A percentile compares a stretch with the other conserved stretches of the same genome.
Conservation (phyloP, 352 stramenopile genomes). For the Phytopythium oedochilum region DNA sequence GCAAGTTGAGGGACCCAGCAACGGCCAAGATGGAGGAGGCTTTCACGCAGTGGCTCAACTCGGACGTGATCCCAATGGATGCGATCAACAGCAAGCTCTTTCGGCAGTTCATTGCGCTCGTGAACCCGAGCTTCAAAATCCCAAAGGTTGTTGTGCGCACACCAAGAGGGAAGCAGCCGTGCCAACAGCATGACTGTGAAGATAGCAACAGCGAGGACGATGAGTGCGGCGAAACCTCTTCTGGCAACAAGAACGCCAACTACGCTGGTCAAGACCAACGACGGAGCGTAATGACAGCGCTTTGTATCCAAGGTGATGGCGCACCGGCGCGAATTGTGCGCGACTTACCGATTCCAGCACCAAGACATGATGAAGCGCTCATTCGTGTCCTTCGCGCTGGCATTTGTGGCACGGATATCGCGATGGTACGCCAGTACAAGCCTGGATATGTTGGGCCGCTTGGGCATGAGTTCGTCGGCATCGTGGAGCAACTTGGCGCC, state of each 20-base stretch:
- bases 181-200: constrained; percentile 12
- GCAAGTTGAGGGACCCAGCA: not conserved
- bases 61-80: constrained; percentile 43
- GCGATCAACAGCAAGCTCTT: constrained; percentile 32
- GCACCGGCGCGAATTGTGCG: constrained; percentile 19
- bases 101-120: constrained; percentile 23
- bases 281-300: constrained; percentile 34
- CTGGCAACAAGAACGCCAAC: not conserved
- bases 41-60: constrained; percentile 36
- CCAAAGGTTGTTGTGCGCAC: constrained; percentile 30
- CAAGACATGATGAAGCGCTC: constrained; percentile 36
- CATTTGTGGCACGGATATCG: constrained; percentile 71
- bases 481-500: constrained; percentile 58
- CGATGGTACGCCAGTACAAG: constrained; percentile 78
- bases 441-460: constrained; percentile 57
- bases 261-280: not conserved
- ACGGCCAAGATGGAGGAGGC: constrained; percentile 18
- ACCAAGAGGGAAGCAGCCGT: constrained; percentile 11
- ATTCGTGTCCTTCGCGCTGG: constrained; percentile 58
- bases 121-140: constrained; percentile 37
- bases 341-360: constrained; percentile 32
- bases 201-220: not conserved
- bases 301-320: constrained; percentile 41
- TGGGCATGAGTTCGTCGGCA: constrained; percentile 89
- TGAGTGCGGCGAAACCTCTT: not conserved